phyloP scores from a whole-genome alignment of 352 stramenopile species.

The Pythium scleroteichum region DNA sequence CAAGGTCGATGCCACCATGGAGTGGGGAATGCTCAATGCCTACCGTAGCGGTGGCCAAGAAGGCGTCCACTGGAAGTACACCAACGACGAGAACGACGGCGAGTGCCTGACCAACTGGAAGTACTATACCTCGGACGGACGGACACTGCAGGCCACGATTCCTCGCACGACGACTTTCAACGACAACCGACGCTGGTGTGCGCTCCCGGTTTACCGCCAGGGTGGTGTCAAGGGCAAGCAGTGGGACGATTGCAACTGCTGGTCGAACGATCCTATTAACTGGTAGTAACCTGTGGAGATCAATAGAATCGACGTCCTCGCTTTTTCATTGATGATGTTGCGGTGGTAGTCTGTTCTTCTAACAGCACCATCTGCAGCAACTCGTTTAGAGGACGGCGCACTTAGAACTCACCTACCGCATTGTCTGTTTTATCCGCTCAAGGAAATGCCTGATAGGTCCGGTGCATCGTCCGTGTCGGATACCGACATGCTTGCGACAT shows the following conservation, averaged over 20 bases:
- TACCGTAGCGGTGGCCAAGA: conserved; percentile 1
- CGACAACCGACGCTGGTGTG: conserved; percentile 9
- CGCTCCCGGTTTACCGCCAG: conserved; percentile 4
- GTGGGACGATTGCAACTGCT: conserved; percentile 4
- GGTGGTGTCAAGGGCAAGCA: conserved; percentile 4
- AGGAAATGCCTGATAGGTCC: no score
- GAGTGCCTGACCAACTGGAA: conserved; percentile 10
- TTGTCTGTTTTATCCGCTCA: no score
- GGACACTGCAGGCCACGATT: background rate
- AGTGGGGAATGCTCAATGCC: background rate
- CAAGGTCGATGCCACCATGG: background rate
- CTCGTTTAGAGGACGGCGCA: no score
- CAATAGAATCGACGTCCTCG: no score
- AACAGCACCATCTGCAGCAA: no score
- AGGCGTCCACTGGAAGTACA: conserved; percentile 17
- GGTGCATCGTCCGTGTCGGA: no score
- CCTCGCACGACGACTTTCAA: background rate
- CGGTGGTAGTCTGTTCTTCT: no score
- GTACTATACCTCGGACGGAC: background rate
- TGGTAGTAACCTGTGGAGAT: no score
- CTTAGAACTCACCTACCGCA: no score
- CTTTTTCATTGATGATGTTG: no score
- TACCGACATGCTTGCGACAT: no score
- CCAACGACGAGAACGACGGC: conserved; percentile 8
- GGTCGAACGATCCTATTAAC: background rate